Conservation (phyloP, 148 eudicot species). For the Cornus florida region DNA sequence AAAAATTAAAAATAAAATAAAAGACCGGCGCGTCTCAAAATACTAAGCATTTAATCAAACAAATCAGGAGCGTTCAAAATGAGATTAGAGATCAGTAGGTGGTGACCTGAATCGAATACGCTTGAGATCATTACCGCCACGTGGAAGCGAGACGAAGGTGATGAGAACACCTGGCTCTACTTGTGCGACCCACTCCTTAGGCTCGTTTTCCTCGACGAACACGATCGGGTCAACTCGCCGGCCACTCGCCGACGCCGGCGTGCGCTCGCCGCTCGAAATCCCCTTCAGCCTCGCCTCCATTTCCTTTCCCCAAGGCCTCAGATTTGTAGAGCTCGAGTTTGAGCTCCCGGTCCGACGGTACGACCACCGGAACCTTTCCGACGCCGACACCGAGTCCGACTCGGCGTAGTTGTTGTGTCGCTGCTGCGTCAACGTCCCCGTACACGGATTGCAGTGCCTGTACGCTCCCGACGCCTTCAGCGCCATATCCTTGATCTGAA, state of each 20-base stretch:
- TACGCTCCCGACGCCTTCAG: constrained; percentile 82
- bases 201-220: constrained; percentile 84
- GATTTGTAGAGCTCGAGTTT: constrained; percentile 57
- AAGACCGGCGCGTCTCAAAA: too few species aligned
- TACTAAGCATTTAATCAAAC: too few species aligned
- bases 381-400: constrained; percentile 32
- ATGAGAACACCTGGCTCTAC: constrained; percentile 96
- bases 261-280: constrained; percentile 56
- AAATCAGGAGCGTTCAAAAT: constrained; percentile 17
- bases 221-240: constrained; percentile 65
- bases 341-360: constrained; percentile 66
- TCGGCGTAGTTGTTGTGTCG: constrained; percentile 28
- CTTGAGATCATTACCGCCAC: constrained; percentile 94
- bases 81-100: not conserved
- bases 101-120: constrained; percentile 88
- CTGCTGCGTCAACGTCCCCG: constrained; percentile 33
- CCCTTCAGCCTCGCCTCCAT: constrained; percentile 96
- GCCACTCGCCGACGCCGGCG: constrained; percentile 59
- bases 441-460: constrained; percentile 57
- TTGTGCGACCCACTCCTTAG: constrained; percentile 99
- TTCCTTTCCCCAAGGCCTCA: constrained; percentile 85
- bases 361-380: constrained; percentile 64
- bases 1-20: too few species aligned
- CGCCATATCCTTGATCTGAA: constrained; percentile 79
- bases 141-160: constrained; percentile 84